Conservation (phyloP, 2,329 filamentous ascomycete species). For the Seiridium unicorne region DNA sequence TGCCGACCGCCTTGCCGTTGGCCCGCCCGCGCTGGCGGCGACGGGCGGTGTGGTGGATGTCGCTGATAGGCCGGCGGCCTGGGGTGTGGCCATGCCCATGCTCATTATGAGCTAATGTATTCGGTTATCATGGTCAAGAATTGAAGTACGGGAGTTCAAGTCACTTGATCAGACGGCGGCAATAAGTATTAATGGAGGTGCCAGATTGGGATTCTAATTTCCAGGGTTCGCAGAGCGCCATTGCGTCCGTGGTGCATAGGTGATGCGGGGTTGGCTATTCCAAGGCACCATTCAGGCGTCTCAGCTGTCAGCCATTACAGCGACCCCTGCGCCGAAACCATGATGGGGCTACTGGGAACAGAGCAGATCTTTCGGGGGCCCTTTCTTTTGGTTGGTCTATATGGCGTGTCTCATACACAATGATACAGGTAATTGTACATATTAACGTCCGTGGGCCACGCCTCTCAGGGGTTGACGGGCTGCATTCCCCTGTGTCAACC, state of each 20-base stretch:
- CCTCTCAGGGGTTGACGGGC: neutral
- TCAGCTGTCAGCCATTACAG: neutral
- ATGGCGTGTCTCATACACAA: constrained; percentile 7
- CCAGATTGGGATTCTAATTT: constrained; percentile 7
- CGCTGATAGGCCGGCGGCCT: neutral
- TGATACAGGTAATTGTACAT: constrained; percentile 7
- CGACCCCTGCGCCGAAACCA: neutral
- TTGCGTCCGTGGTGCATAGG: neutral
- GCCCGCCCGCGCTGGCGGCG: neutral
- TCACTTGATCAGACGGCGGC: neutral
- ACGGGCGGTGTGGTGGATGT: neutral
- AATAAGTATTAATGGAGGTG: constrained; percentile 2
- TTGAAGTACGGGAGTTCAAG: neutral
- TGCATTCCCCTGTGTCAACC: neutral
- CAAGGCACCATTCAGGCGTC: neutral
- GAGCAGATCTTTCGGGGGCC: neutral
- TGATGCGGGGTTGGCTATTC: neutral
- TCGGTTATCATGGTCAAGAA: neutral
- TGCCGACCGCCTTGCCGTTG: neutral
- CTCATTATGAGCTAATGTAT: neutral
- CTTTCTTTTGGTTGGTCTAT: constrained; percentile 1
- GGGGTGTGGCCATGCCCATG: constrained; percentile 6
- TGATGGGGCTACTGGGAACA: neutral
- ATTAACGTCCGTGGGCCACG: constrained; percentile 2
- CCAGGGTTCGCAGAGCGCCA: constrained; percentile 1